Conservation (phyloP, 257 asterid species). For the Verbascum thapsus region DNA sequence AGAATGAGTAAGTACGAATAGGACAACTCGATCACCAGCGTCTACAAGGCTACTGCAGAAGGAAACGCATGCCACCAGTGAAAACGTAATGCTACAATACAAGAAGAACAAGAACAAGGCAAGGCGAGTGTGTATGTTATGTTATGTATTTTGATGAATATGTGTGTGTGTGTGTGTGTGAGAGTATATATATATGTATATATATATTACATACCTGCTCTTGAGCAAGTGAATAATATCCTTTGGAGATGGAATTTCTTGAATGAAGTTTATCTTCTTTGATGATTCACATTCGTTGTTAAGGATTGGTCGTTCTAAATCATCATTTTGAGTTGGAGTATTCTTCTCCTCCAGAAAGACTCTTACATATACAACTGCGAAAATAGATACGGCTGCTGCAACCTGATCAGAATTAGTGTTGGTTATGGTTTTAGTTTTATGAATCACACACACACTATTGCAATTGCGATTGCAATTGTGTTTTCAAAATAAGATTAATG, state of each 20-base stretch:
- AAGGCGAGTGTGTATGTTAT: too few species aligned
- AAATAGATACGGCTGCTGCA: conserved; percentile 38
- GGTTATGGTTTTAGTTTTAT: too few species aligned
- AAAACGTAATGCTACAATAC: conserved; percentile 38
- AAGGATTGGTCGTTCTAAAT: conserved; percentile 32
- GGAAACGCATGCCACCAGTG: conserved; percentile 34
- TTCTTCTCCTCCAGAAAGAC: conserved; percentile 35
- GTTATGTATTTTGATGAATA: too few species aligned
- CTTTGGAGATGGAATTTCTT: conserved; percentile 30
- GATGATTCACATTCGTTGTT: conserved; percentile 2
- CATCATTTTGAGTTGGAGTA: not conserved
- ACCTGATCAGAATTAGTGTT: too few species aligned
- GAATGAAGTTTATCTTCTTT: conserved; percentile 10
- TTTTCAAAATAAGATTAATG: too few species aligned
- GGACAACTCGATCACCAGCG: conserved; percentile 36
- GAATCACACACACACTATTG: too few species aligned
- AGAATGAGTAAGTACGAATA: conserved; percentile 30
- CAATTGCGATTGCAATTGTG: too few species aligned
- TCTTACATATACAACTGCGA: conserved; percentile 39
- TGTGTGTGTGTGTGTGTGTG: too few species aligned
- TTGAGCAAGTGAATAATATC: conserved; percentile 41
- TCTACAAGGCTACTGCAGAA: conserved; percentile 51
- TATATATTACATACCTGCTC: conserved; percentile 37
- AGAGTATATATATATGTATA: too few species aligned
- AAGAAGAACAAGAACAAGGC: not conserved